Evolutionary conservation across 495 filamentous ascomycete genomes (phyloP), one percentile per base, ranked within the genome.

Genomic region (Penicillium maclennaniae): DNA sequence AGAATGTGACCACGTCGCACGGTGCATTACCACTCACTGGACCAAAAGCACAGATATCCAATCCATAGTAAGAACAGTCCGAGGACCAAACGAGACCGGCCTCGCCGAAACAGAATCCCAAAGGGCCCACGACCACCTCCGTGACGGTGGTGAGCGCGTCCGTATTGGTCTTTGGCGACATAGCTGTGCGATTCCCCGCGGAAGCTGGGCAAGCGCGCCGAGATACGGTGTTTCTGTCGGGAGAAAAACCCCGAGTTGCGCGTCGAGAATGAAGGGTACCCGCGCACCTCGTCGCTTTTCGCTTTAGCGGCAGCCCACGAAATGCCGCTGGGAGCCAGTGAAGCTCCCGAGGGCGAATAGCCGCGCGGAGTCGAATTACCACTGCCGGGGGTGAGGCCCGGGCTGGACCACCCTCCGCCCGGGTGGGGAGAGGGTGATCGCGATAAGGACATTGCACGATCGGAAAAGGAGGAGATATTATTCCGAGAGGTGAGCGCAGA

Each of bases 401-500:
- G 91, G 70, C 85, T 92, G 51, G 88, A 83, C 91, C 91, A 95
- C 58, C 89, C 90, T 62, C 87, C 89, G 58, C 87, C 87, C 55
- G 81, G 83, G 49, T 81, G 80, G 54, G 89, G 90, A 44, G 88
- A 92, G 43, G 89, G 89, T 61, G 89, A 92, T 70, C 88, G 83
- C 48, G 89, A 91, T 49, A 91, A 70, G 58, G 89, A 88, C 91
- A 95, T 95, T 56, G 74, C 68, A 17, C 26, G 59, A 54, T 55
- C 41, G 44, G 51, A 26, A 31, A 12, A 45, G 44, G 44, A 16
- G 37, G n/a, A 7, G 12, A 9, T 37, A 6, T 9, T 26, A 16
- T 0, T 26, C 19, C 21, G 37, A 20, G 12, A 8, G 21, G 0
- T 34, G 38, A 6, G 27, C 21, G 26, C 27, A 8, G 27, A 9